phyloP scores from a whole-genome alignment of 179 eudicot species.

The Heliamphora ciliata region DNA sequence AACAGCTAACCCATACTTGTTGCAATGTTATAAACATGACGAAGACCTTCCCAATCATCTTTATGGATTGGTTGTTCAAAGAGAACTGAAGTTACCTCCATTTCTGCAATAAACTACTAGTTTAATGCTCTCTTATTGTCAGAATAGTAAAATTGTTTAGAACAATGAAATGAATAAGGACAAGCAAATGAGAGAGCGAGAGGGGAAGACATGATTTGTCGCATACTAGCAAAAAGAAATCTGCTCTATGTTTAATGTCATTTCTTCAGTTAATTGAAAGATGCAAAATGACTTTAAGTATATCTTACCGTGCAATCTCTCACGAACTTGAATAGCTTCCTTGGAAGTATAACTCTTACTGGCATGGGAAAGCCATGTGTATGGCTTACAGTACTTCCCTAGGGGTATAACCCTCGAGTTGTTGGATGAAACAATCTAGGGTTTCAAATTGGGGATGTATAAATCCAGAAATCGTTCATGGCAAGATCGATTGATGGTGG shows the following conservation, averaged over 20 bases:
- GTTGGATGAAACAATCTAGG: no score
- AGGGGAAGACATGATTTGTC: neutral
- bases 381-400: slow-evolving; percentile 59
- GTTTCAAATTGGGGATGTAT: no score
- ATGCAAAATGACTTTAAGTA: neutral
- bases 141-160: neutral
- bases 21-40: slow-evolving; percentile 56
- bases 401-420: no score
- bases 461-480: no score
- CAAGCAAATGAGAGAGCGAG: neutral
- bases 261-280: neutral
- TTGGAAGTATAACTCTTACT: slow-evolving; percentile 74
- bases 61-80: slow-evolving; percentile 90
- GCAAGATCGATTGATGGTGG: no score
- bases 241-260: neutral
- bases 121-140: neutral
- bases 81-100: slow-evolving; percentile 65
- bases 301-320: slow-evolving; percentile 53
- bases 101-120: slow-evolving; percentile 40
- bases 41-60: slow-evolving; percentile 86
- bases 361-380: slow-evolving; percentile 65
- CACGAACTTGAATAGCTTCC: slow-evolving; percentile 79
- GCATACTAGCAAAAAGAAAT: neutral
- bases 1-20: slow-evolving; percentile 60
- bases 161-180: neutral